These are phyloP conservation scores for Incumbomyces lentus DNA, from an alignment of 2,329 filamentous ascomycete genomes.

Conservation along the genomic window DNA sequence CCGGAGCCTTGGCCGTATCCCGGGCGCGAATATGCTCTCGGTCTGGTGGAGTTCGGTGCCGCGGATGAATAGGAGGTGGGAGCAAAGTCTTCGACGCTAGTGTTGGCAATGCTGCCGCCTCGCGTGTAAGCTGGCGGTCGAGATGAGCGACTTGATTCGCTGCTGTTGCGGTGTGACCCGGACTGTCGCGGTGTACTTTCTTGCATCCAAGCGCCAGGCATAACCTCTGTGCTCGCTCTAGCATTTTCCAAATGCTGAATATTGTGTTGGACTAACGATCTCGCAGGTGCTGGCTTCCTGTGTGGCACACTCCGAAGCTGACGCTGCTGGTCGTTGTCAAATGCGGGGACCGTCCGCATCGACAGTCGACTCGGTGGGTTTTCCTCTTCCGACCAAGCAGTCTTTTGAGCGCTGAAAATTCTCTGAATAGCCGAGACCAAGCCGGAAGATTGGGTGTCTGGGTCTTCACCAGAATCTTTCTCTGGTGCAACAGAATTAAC, in stretches of 20 bases:
- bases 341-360: neutral
- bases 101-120: neutral
- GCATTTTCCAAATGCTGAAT: neutral
- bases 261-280: neutral
- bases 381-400: neutral
- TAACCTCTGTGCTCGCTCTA: neutral
- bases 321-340: neutral
- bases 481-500: neutral
- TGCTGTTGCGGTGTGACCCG: neutral
- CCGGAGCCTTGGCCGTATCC: constrained; percentile 1
- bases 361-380: neutral
- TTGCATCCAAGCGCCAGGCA: neutral
- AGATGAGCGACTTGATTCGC: neutral
- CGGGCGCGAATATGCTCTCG: neutral
- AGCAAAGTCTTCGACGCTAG: neutral
- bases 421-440: constrained; percentile 4
- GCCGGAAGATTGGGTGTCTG: neutral
- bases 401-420: constrained; percentile 1
- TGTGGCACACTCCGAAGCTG: neutral
- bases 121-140: neutral
- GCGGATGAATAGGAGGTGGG: neutral
- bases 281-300: neutral
- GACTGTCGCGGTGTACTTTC: neutral
- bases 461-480: neutral
- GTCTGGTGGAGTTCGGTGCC: neutral